phyloP scores from a whole-genome alignment of 768 basidiomycete genomes.

The Imleria badia region DNA sequence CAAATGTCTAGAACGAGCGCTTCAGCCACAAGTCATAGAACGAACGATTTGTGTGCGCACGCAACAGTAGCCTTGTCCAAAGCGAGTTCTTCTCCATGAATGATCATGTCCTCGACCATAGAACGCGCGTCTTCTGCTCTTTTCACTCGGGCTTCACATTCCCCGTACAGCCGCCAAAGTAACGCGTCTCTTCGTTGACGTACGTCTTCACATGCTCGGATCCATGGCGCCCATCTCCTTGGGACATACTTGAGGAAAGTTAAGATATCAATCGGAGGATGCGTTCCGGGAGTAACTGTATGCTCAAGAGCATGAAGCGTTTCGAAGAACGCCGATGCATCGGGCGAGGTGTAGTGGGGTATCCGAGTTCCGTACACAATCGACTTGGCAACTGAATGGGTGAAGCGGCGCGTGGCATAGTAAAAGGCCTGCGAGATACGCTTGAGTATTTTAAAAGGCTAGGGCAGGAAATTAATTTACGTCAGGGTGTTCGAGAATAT shows the following conservation, averaged over 20 bases:
- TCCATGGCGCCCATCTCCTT: constrained; percentile 5
- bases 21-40: neutral
- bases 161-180: constrained; percentile 4
- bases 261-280: constrained; percentile 6
- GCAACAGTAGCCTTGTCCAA: constrained; percentile 2
- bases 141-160: neutral
- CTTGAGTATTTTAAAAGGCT: neutral
- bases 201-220: constrained; percentile 3
- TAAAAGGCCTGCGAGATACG: neutral
- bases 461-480: neutral
- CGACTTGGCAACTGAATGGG: constrained; percentile 3
- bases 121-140: constrained; percentile 1
- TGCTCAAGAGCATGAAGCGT: constrained; percentile 1
- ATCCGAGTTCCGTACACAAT: constrained; percentile 1
- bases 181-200: constrained; percentile 1
- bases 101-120: neutral
- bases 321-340: constrained; percentile 1
- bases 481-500: constrained; percentile 1
- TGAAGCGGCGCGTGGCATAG: constrained; percentile 1
- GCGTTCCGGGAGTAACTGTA: constrained; percentile 1
- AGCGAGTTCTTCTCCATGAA: neutral
- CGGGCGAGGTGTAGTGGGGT: constrained; percentile 2
- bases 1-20: neutral
- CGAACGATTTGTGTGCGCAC: neutral
- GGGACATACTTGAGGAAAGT: constrained; percentile 4